Evolutionary conservation across 495 filamentous ascomycete genomes (phyloP).

Genomic region (Aspergillus indologenus): DNA sequence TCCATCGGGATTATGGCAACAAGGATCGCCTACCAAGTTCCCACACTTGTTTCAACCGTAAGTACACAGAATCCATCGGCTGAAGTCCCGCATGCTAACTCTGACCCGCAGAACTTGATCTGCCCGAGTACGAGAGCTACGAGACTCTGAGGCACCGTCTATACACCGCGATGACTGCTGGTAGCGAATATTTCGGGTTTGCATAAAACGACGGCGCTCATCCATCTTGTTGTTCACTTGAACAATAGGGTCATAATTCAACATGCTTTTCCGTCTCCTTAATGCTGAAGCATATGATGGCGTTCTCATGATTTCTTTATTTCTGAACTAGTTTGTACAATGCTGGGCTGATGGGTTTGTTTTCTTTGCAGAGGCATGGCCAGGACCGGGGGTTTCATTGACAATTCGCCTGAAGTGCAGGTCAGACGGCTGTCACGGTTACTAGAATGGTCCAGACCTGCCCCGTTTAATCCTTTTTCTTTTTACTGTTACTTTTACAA

Average conservation of each 20-base stretch:
- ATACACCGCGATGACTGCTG: slow-evolving; percentile 90
- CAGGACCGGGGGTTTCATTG: slow-evolving; percentile 12
- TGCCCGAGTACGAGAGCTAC: slow-evolving; percentile 97
- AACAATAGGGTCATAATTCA: slow-evolving; percentile 12
- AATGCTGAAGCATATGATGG: slow-evolving; percentile 46
- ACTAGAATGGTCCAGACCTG: not conserved
- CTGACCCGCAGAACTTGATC: slow-evolving; percentile 77
- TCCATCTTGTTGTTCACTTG: slow-evolving; percentile 10
- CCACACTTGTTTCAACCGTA: slow-evolving; percentile 99
- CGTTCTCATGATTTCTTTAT: slow-evolving; percentile 30
- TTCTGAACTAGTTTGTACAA: slow-evolving; percentile 19
- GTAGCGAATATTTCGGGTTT: slow-evolving; percentile 97
- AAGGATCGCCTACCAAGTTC: slow-evolving; percentile 95
- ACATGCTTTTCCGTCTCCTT: slow-evolving; percentile 18
- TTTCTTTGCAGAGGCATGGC: slow-evolving; percentile 15
- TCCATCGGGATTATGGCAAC: slow-evolving; percentile 96
- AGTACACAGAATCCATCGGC: slow-evolving; percentile 40
- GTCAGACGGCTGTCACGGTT: slow-evolving; percentile 27
- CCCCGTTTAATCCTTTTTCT: no score
- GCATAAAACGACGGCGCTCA: slow-evolving; percentile 52
- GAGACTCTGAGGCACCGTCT: slow-evolving; percentile 82
- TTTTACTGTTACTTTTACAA: slow-evolving; percentile 10
- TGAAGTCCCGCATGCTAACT: slow-evolving; percentile 29
- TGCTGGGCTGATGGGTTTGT: slow-evolving; percentile 17
- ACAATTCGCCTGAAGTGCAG: slow-evolving; percentile 44